Conservation (phyloP, 2,329 filamentous ascomycete genomes). For the Penicillium frequentans region DNA sequence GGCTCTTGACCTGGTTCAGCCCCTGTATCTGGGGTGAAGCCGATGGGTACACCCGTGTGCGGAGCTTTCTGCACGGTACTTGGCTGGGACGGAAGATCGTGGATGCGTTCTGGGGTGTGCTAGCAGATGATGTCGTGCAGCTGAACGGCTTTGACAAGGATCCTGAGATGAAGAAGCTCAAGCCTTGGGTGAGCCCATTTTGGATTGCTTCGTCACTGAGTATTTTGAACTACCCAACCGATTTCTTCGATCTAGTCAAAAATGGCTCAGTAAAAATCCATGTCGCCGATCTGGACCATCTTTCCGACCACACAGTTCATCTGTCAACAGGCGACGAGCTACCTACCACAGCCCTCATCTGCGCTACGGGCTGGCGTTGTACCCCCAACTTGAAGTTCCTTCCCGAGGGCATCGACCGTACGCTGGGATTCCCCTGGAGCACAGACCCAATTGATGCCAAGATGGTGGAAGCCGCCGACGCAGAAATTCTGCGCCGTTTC, state of each 20-base stretch:
- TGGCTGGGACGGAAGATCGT: constrained; percentile 51
- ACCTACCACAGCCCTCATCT: constrained; percentile 53
- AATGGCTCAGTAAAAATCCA: constrained; percentile 57
- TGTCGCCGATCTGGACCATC: constrained; percentile 53
- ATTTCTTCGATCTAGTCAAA: constrained; percentile 59
- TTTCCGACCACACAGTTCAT: constrained; percentile 49
- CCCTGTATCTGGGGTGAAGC: constrained; percentile 70
- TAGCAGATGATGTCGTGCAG: constrained; percentile 51
- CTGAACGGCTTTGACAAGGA: constrained; percentile 49
- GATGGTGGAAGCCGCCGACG: constrained; percentile 48
- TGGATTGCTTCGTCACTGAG: constrained; percentile 59
- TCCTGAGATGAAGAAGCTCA: constrained; percentile 46
- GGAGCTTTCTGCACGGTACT: constrained; percentile 53
- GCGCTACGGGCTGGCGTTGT: constrained; percentile 58
- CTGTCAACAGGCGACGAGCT: constrained; percentile 50
- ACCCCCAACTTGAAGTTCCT: constrained; percentile 52
- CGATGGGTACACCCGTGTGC: constrained; percentile 54
- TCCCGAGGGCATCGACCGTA: constrained; percentile 41
- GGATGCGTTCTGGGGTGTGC: constrained; percentile 54
- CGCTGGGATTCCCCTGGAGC: constrained; percentile 50
- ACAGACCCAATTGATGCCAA: constrained; percentile 32
- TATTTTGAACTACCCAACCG: constrained; percentile 61
- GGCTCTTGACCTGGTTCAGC: constrained; percentile 71
- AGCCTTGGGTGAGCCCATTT: constrained; percentile 47
- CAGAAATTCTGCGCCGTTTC: constrained; percentile 52